Base-by-base conservation (phyloP, 148 eudicot genomes). In the Silene uniflora region DNA sequence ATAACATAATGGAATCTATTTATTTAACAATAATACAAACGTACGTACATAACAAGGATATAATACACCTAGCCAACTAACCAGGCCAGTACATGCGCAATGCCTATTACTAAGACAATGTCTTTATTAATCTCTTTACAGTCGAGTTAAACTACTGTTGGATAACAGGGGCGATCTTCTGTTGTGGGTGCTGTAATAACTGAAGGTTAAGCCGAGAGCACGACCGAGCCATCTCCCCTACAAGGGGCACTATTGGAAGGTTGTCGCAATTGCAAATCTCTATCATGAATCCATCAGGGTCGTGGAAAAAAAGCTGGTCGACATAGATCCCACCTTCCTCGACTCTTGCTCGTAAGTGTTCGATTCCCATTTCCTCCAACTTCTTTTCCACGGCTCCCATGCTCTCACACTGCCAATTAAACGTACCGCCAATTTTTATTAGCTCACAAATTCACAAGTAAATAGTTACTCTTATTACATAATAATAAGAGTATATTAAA, bases 271-370 rank as follows among this genome's bases (percentile, higher is more conserved):
- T 86, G 84, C 97, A 92, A 0, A 92, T 90, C 78, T 92, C 97
- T 56, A 92, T 83, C 97, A 92, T 92, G 91, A 92, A 92, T 3
- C 93, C 96, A 25, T 92, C 96, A 0, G 97, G 97, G 47, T 92
- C 97, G 19, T 92, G 96, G 86, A 92, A 92, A 83, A 92, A 92
- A 55, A 92, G 83, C 13, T 92, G 97, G 67, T 90, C 96, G 16
- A 92, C 91, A 32, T 80, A 74, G 6, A 92, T 78, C 4, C 97
- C 97, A 0, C 93, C 93, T 84, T 92, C 97, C 66, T 92, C 96
- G 0, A 92, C 97, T 49, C 81, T 63, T 19, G 84, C 89, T 44
- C 86, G 64, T 81, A 85, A 79, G 76, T 83, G 83, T 54, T 82
- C 75, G 0, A 90, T 90, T 18, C 27, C 88, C 93, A 90, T 87